Percentiles rank a stretch among this genome's conserved stretches.
phyloP scores from a whole-genome alignment of 208 protist genomes.

The Hexamita inflata region DNA sequence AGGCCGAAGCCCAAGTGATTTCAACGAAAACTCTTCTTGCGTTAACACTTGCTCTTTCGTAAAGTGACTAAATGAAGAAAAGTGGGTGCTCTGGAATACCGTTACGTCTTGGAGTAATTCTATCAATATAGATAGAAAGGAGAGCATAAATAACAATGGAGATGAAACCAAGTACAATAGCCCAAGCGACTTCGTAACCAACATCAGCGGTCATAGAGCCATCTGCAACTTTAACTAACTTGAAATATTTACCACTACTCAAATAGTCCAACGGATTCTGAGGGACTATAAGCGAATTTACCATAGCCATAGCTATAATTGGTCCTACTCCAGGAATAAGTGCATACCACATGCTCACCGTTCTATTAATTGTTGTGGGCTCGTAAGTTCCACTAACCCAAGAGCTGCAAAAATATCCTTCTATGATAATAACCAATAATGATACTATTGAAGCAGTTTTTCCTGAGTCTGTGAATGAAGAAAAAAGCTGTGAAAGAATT shows the following conservation, averaged over 20 bases:
- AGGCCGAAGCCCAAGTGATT: too few relatives aligned
- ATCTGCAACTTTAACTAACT: not conserved
- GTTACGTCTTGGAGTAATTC: conserved; percentile 36
- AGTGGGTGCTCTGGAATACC: conserved; percentile 21
- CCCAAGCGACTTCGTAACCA: not conserved
- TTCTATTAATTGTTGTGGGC: not conserved
- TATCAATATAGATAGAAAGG: conserved; percentile 48
- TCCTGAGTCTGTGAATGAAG: not conserved
- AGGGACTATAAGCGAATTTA: not conserved
- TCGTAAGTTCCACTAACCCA: too few relatives aligned
- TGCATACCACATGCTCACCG: not conserved
- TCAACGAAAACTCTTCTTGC: too few relatives aligned
- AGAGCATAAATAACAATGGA: conserved; percentile 44
- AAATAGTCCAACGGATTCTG: not conserved
- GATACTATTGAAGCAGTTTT: too few relatives aligned
- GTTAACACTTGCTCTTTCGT: too few relatives aligned
- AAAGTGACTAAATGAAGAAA: conserved; percentile 27
- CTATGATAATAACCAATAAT: too few relatives aligned
- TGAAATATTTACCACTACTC: too few relatives aligned
- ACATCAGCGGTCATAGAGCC: not conserved
- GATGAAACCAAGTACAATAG: conserved; percentile 10
- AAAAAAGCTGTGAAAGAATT: not conserved
- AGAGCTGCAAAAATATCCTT: too few relatives aligned
- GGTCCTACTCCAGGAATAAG: conserved; percentile 12
- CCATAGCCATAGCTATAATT: not conserved